Conservation (phyloP, 176 grass and related monocot genomes). For the Avena eriantha region DNA sequence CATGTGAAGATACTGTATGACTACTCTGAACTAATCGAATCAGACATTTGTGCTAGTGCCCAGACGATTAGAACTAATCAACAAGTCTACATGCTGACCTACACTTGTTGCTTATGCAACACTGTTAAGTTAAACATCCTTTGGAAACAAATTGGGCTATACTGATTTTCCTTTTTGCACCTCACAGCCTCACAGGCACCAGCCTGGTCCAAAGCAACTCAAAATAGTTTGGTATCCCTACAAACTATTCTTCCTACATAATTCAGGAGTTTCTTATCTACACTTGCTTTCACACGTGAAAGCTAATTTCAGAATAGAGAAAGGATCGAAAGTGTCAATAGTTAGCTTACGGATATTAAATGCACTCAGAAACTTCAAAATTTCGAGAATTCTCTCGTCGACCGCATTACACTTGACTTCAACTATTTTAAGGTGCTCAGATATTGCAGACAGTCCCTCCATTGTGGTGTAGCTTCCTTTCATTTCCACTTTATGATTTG, state of each 20-base stretch:
- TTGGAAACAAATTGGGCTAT: not conserved
- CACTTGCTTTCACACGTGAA: not conserved
- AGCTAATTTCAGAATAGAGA: not conserved
- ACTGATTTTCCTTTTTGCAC: not conserved
- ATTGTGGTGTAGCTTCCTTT: not conserved
- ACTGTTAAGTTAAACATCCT: not conserved
- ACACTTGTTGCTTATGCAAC: not conserved
- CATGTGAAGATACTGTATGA: not conserved
- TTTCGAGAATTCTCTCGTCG: not conserved
- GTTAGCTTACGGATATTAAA: not conserved
- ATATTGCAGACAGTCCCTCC: not conserved
- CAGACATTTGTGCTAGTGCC: not conserved
- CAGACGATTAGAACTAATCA: not conserved
- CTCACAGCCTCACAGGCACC: not conserved
- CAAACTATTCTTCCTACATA: not conserved
- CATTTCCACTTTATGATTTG: not conserved
- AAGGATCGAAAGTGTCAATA: not conserved
- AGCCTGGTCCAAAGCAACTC: not conserved
- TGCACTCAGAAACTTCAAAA: not conserved
- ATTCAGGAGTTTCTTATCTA: not conserved
- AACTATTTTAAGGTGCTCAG: constrained; percentile 8
- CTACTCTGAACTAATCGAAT: not conserved
- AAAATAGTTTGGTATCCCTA: not conserved
- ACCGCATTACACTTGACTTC: constrained; percentile 2
- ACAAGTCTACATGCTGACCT: not conserved